Evolutionary conservation across 805 yeast genomes (phyloP), one percentile per base, ranked within the genome.

Genomic region (Suhomyces sp.): DNA sequence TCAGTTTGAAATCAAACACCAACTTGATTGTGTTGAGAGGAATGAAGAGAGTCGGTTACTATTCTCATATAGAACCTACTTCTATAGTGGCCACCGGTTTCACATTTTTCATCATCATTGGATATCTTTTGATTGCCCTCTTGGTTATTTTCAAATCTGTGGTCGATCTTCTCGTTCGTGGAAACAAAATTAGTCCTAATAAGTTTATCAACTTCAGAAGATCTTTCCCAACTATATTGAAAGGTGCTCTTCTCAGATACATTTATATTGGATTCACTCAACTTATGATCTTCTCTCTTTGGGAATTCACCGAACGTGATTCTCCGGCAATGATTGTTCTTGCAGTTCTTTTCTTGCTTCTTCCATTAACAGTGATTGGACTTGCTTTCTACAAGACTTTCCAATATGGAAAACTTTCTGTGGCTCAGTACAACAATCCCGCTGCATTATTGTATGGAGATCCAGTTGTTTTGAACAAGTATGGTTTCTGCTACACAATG

Each of bases 401-500:
- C 51, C 60, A 67, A 41, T 83, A 83, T 66, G 97, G 96, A 35
- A 76, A 71, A 53, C 65, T 67, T 52, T 90, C 97, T 0, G 72
- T 84, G 44, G 63, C 67, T 27, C 69, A 76, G 48, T 85, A 82
- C 65, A 83, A 86, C 48, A 91, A 93, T 59, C 92, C 97, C 0
- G 97, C 97, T 17, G 96, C 93, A 47, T 70, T 90, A 53, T 74
- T 92, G 51, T 92, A 90, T 63, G 96, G 97, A 54, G 88, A 92
- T 63, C 77, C 84, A 46, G 71, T 73, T 27, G 78, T 90, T 33
- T 79, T 91, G 65, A 82, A 85, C 73, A 87, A 87, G 65, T 91
- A 86, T 65, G 97, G 97, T 0, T 92, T 87, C 71, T 82, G 91
- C 63, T 92, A 91, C 72, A 88, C 96, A 13, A 90, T 90, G 91